Percentiles rank a stretch among this genome's conserved stretches.
Evolutionary conservation across 2,329 filamentous ascomycete genomes (phyloP).

Genomic region (Fusarium sp.): DNA sequence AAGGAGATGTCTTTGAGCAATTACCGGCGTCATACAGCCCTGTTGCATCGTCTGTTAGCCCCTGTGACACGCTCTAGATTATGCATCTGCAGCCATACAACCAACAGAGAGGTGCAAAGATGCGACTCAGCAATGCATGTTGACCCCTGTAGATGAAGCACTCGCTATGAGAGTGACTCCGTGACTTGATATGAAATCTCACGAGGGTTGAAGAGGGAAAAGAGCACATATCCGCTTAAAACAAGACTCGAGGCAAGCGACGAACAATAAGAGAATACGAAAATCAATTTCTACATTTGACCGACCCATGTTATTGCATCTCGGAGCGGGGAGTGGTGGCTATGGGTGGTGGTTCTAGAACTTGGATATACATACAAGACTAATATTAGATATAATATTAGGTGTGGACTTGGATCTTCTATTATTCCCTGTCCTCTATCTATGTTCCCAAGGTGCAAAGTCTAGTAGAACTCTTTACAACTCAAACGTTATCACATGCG

Average conservation of each 20-base stretch:
- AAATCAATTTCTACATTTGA: neutral
- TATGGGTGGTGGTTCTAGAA: neutral
- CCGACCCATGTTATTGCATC: neutral
- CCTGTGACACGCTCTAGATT: neutral
- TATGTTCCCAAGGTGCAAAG: neutral
- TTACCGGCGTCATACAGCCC: neutral
- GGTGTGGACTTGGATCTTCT: neutral
- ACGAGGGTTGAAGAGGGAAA: neutral
- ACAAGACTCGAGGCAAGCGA: neutral
- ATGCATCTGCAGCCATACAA: neutral
- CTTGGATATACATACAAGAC: neutral
- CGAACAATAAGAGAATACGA: neutral
- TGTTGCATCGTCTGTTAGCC: neutral
- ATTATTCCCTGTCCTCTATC: neutral
- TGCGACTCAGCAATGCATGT: neutral
- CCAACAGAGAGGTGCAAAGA: neutral
- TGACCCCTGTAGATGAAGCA: neutral
- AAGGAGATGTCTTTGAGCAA: neutral
- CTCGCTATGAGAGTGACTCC: neutral
- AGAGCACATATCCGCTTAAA: neutral
- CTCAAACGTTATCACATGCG: too few species aligned
- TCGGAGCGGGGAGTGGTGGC: neutral
- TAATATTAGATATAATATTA: neutral
- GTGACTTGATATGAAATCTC: neutral
- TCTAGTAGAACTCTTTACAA: too few species aligned